Conservation (phyloP, 768 basidiomycete species). For the Mrakia frigida region DNA sequence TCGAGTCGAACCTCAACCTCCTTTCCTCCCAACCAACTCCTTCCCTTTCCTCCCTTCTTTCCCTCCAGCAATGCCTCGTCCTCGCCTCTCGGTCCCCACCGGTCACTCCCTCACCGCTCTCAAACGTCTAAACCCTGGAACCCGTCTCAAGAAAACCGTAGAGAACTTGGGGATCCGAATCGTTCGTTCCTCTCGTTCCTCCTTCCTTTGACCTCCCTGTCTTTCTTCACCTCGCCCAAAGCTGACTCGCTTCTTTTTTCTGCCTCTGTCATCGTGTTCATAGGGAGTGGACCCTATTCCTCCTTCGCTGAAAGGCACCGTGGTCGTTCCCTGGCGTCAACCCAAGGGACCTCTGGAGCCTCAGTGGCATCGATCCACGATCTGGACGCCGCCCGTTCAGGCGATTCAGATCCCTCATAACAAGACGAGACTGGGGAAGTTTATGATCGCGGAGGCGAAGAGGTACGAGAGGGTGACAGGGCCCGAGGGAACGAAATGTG, state of each 20-base stretch:
- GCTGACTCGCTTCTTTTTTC: not conserved
- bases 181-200: conserved; percentile 11
- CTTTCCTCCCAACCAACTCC: not conserved
- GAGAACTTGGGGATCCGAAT: conserved; percentile 26
- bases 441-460: conserved; percentile 24
- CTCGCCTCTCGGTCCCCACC: not conserved
- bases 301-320: not conserved
- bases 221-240: not conserved
- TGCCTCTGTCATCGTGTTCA: not conserved
- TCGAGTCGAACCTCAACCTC: not conserved
- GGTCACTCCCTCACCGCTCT: not conserved
- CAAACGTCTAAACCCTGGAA: conserved; percentile 7
- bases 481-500: not conserved
- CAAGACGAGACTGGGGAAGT: conserved; percentile 18
- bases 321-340: not conserved
- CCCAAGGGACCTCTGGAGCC: conserved; percentile 4
- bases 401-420: not conserved
- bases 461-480: not conserved
- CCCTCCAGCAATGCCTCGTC: not conserved
- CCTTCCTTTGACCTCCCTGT: not conserved
- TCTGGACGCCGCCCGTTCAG: conserved; percentile 1
- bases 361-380: conserved; percentile 19
- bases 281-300: conserved; percentile 18
- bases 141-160: not conserved
- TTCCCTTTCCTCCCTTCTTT: not conserved